Base-by-base conservation (phyloP, 116 monocot genomes). In the Trichopus zeylanicus region DNA sequence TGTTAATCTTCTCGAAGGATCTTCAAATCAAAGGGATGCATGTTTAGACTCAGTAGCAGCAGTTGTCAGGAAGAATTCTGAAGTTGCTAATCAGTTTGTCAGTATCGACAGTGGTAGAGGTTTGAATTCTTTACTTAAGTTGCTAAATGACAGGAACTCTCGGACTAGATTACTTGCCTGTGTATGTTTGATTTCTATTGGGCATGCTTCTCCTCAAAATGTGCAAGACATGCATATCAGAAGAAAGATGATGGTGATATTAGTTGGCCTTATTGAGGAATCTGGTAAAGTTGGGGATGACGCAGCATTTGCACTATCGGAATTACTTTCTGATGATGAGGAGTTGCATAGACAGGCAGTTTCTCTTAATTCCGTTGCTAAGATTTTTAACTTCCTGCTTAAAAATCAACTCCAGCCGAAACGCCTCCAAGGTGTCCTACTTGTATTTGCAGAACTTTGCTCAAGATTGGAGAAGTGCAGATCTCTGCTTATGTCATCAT, bases 251-350 rank as follows among this genome's bases (percentile, higher is more conserved):
- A 79, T 91, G 4, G 53, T 78, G 25, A 71, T 88, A 56, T 61
- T 98, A 25, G 29, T 83, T 59, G 92, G 81, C 68, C 92, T 98
- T 61, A 70, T 98, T 57, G 85, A 91, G 71, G 98, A 98, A 71
- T 62, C 73, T 60, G 82, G 85, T 53, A 65, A 56, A 69, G 73
- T 64, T 74, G 98, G 98, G 48, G 82, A 92, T 72, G 98, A 91
- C 57, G 88, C 92, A 66, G 75, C 91, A 29, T 98, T 84, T 81
- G 88, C 80, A 37, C 72, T 98, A 55, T 70, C 60, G 66, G 75
- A 66, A 62, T 61, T 98, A 29, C 69, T 92, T 61, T 56, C 35
- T 56, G 88, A 67, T 27, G 75, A 84, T 22, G 88, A 87, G 56
- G 88, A 98, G 28, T 63, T 98, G 63, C 98, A 98, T 29, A 85